These are phyloP conservation scores for Kurtzmaniella quercitrusa DNA, from an alignment of 1,139 yeast species.

Conservation along the genomic window DNA sequence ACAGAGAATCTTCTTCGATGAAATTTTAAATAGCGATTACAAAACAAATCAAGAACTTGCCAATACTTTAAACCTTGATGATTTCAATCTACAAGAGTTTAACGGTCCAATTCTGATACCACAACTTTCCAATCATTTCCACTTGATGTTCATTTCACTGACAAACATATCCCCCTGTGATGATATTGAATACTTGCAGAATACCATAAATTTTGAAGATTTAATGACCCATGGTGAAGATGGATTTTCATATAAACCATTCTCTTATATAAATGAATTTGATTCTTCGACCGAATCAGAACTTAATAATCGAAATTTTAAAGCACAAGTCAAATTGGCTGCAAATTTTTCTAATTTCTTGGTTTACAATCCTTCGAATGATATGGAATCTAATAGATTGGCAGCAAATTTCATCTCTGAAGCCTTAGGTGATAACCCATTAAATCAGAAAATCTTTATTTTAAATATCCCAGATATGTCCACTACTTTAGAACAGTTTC, in stretches of 20 bases:
- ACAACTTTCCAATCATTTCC: slow-evolving; percentile 10
- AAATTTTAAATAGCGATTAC: slow-evolving; percentile 9
- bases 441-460: slow-evolving; percentile 9
- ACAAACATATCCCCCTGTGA: slow-evolving; percentile 6
- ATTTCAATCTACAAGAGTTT: slow-evolving; percentile 3
- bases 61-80: slow-evolving; percentile 4
- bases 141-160: slow-evolving; percentile 16
- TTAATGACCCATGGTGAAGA: slow-evolving; percentile 13
- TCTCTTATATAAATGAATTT: slow-evolving; percentile 6
- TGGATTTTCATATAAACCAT: slow-evolving; percentile 4
- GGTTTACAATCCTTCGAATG: slow-evolving; percentile 24
- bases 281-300: slow-evolving; percentile 9
- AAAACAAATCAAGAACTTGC: slow-evolving; percentile 7
- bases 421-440: slow-evolving; percentile 12
- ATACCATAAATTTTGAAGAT: slow-evolving; percentile 20
- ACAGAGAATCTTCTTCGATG: slow-evolving; percentile 26
- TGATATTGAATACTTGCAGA: slow-evolving; percentile 13
- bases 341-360: slow-evolving; percentile 32
- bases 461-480: slow-evolving; percentile 3
- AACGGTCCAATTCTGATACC: slow-evolving; percentile 4
- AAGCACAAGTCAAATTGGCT: slow-evolving; percentile 27
- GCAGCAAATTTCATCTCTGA: slow-evolving; percentile 12
- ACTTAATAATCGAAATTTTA: slow-evolving; percentile 30
- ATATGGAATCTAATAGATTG: slow-evolving; percentile 12
- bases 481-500: slow-evolving; percentile 1